Base-by-base conservation (phyloP, 352 stramenopile species). In the Phytophthora niederhauseri region DNA sequence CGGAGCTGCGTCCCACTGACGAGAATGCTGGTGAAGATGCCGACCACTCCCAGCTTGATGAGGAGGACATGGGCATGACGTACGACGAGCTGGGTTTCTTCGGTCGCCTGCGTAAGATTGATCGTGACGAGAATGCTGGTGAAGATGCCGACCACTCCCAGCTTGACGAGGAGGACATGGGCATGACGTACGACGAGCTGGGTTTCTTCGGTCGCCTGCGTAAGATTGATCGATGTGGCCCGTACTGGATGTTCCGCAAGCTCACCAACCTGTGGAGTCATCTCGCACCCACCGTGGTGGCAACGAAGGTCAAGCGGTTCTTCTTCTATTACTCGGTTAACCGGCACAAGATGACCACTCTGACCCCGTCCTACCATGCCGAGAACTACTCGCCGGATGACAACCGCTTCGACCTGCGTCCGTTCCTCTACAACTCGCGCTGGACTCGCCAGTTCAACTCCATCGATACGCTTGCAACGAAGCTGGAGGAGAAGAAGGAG, bases 51-150 rank as follows among this genome's bases (percentile, higher is more conserved):
- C 97, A 99, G 76, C 82, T 97, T 11, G 98, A 99, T 75, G 98
- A 99, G 85, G 97, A 99, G 54, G 98, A 99, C 78, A 99, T 99
- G 98, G 97, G 97, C 7, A 99, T 99, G 98, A 98, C 92, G 14
- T 99, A 99, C 76, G 94, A 97, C 61, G 98, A 99, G 74, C 89
- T 99, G 34, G 93, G 97, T 14, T 93, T 89, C 73, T 99, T 98
- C 80, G 97, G 97, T 41, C 87, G 90, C 31, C 80, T 99, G 34
- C 89, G 98, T 57, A 99, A n/a, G n/a, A n/a, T n/a, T n/a, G n/a
- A n/a, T n/a, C n/a, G n/a, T 19, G 81, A 86, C 20, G 80, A 92
- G n/a, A 70, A 75, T 53, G 74, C 73, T 36, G 81, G 71, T 22
- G 82, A 92, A 64, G 76, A 87, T 9, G 80, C 72, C 22, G 79